Evolutionary conservation across 371 early-diverging fungal genomes (phyloP), one percentile per base, ranked within the genome.

Genomic region (Coemansia sp.): DNA sequence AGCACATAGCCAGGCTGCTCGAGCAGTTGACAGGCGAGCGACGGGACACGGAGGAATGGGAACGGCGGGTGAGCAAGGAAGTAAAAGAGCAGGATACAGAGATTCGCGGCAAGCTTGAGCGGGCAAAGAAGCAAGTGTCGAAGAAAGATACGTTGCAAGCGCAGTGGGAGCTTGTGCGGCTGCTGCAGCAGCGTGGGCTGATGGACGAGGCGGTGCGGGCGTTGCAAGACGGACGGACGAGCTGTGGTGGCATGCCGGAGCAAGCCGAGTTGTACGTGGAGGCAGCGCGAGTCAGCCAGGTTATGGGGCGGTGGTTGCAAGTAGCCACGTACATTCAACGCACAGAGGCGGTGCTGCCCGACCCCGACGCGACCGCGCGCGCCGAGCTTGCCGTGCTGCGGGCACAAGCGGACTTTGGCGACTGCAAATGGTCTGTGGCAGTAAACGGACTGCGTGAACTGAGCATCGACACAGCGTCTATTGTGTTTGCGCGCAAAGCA

Each of bases 291-390:
- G 52, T 64, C 16, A 52, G 58, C 40, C 67, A 63, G 68, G 7
- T 45, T 37, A 55, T 54, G 27, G 27, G 45, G 31, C 54, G 72
- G 54, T 75, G 76, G 76, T 11, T 66, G 68, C 76, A 75, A 54
- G 64, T 72, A 31, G 45, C 37, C 40, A 71, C 66, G 61, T 64
- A 45, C 26, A 42, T 61, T 0, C 72, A 75, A 48, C 67, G 72
- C 10, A 64, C 64, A 6, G 34, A 57, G 51, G 40, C 63, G 37
- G 61, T 57, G 18, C 27, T 61, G 29, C 11, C 66, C 14, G 48
- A 50, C 31, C 53, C 54, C 6, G 24, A 31, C n/a, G 40, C 48
- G 50, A 6, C 18, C 2, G 8, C 51, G 51, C n/a, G 37, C 29
- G 40, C 56, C 10, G 69, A 63, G 26, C 22, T 72, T 10, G 59